These are phyloP conservation scores for Senna tora DNA, from an alignment of 306 rosid species.

Conservation along the genomic window DNA sequence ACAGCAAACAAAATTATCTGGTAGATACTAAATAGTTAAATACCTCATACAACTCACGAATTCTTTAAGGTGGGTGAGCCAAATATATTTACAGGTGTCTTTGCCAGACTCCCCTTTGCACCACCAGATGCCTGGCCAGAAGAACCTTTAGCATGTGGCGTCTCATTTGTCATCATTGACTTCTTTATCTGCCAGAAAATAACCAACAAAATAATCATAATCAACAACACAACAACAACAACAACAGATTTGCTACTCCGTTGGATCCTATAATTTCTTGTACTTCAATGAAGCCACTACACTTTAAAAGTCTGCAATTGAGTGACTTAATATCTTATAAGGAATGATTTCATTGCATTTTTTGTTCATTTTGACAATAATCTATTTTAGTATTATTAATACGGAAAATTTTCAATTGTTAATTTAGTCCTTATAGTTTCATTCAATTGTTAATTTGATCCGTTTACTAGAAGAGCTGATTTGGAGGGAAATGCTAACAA, in stretches of 20 bases:
- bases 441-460: neutral
- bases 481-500: neutral
- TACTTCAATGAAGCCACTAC: neutral
- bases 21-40: slow-evolving; percentile 11
- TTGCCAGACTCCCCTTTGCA: slow-evolving; percentile 68
- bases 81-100: slow-evolving; percentile 62
- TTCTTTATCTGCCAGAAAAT: slow-evolving; percentile 75
- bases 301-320: neutral
- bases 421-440: neutral
- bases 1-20: slow-evolving; percentile 24
- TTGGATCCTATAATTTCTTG: neutral
- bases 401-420: neutral
- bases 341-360: neutral
- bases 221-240: slow-evolving; percentile 1
- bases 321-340: neutral
- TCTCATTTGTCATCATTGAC: slow-evolving; percentile 69
- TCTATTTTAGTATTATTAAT: neutral
- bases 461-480: neutral
- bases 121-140: slow-evolving; percentile 80
- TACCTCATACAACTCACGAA: slow-evolving; percentile 40
- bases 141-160: slow-evolving; percentile 57
- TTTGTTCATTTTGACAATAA: neutral
- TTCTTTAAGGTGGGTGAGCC: slow-evolving; percentile 58
- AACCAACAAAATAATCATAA: slow-evolving; percentile 28
- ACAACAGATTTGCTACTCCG: neutral